A percentile compares a stretch with the other conserved stretches of the same genome.
These are phyloP conservation scores for Acer yangbiense DNA, from an alignment of 345 rosid species.

Conservation along the genomic window DNA sequence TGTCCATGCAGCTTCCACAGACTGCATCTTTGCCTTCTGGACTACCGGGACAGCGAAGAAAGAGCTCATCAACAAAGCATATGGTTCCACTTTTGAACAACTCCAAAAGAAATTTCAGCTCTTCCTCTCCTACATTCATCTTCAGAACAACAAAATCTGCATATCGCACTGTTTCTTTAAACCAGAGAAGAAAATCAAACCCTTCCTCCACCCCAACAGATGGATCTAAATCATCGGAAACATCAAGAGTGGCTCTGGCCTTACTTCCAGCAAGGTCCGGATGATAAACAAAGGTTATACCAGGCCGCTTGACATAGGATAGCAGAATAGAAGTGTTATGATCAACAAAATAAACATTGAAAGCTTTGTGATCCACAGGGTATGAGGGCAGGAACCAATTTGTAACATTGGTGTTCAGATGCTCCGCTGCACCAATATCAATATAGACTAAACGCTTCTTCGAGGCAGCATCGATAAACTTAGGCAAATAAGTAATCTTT, in stretches of 20 bases:
- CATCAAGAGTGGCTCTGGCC: constrained; percentile 5
- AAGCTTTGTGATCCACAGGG: constrained; percentile 55
- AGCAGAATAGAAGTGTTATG: constrained; percentile 78
- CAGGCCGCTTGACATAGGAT: constrained; percentile 65
- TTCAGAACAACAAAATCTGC: constrained; percentile 82
- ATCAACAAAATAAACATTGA: constrained; percentile 72
- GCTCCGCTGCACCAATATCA: constrained; percentile 69
- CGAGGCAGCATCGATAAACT: constrained; percentile 50
- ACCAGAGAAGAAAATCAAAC: constrained; percentile 79
- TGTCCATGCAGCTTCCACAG: constrained; percentile 48
- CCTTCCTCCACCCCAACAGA: constrained; percentile 50
- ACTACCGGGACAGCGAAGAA: constrained; percentile 57
- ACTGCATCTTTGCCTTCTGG: constrained; percentile 27
- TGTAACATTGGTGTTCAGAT: constrained; percentile 41
- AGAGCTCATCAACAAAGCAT: constrained; percentile 78
- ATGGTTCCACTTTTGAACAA: constrained; percentile 66
- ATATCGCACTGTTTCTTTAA: constrained; percentile 61
- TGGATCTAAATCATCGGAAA: constrained; percentile 49
- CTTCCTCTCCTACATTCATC: constrained; percentile 66
- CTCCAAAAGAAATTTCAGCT: constrained; percentile 57
- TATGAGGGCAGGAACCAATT: constrained; percentile 72
- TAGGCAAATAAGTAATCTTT: constrained; percentile 58
- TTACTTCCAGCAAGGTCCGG: constrained; percentile 67
- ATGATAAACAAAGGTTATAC: constrained; percentile 72
- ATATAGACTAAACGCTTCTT: constrained; percentile 61